phyloP scores from a whole-genome alignment of 306 rosid genomes.

The Trifolium subterraneum region DNA sequence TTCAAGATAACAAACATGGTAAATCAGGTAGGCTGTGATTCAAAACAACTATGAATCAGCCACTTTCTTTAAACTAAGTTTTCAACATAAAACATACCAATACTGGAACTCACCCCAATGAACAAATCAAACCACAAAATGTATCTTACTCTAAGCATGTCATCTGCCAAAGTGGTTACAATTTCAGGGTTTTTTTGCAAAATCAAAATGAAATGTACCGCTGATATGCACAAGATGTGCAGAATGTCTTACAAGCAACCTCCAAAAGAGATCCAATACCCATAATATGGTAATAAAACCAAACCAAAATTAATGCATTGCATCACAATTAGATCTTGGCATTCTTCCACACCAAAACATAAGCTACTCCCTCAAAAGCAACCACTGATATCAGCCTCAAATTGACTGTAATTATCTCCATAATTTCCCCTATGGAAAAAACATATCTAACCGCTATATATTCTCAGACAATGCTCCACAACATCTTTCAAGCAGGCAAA shows the following conservation, averaged over 20 bases:
- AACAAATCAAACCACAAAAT: slow-evolving; percentile 31
- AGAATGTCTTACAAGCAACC: not conserved
- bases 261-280: not conserved
- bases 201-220: not conserved
- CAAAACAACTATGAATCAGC: slow-evolving; percentile 4
- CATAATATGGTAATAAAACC: not conserved
- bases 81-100: slow-evolving; percentile 17
- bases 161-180: slow-evolving; percentile 3
- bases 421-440: not conserved
- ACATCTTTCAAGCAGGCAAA: too few relatives aligned
- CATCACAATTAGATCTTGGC: not conserved
- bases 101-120: not conserved
- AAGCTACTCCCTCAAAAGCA: not conserved
- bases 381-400: not conserved
- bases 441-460: not conserved
- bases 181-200: not conserved
- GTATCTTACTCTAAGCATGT: slow-evolving; percentile 16
- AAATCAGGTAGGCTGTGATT: slow-evolving; percentile 17
- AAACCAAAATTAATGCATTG: not conserved
- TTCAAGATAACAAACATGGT: not conserved
- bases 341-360: not conserved
- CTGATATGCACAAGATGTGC: not conserved
- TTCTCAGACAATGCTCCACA: not conserved
- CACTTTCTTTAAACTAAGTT: slow-evolving; percentile 7
- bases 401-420: not conserved